phyloP scores from a whole-genome alignment of 345 rosid genomes.

The Salix suchowensis region DNA sequence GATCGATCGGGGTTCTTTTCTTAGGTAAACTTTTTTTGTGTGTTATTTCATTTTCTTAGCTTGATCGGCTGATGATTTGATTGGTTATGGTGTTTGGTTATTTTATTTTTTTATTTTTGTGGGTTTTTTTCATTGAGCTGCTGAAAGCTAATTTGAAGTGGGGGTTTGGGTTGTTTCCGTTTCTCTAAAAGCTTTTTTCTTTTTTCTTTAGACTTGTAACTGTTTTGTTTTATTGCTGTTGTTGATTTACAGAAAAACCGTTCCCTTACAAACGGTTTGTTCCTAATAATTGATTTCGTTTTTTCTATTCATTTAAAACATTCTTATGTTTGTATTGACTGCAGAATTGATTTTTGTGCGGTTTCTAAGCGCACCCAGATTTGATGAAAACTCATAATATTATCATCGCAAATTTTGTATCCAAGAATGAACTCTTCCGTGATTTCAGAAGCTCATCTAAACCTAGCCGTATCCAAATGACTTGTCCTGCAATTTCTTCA shows the following conservation, averaged over 20 bases:
- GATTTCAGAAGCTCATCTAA: neutral
- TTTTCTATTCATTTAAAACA: neutral
- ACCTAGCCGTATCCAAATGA: neutral
- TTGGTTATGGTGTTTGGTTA: neutral
- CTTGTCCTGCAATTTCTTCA: neutral
- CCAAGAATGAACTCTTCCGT: no score
- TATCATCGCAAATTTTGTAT: no score
- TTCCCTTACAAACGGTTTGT: no score
- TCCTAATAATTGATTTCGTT: neutral
- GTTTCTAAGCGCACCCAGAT: neutral
- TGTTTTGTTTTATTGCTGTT: neutral
- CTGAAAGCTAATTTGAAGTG: no score
- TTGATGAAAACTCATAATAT: neutral
- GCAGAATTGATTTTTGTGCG: neutral
- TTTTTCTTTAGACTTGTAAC: neutral
- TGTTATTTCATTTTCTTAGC: neutral
- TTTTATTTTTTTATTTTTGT: neutral
- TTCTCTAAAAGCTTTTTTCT: neutral
- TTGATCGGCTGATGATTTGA: slow-evolving; percentile 23
- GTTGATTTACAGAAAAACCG: no score
- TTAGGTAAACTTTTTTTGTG: slow-evolving; percentile 30
- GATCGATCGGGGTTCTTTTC: slow-evolving; percentile 24
- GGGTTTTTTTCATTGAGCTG: neutral
- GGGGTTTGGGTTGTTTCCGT: no score
- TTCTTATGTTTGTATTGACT: neutral